phyloP scores from a whole-genome alignment of 768 basidiomycete genomes.

The Amanita rimosa region DNA sequence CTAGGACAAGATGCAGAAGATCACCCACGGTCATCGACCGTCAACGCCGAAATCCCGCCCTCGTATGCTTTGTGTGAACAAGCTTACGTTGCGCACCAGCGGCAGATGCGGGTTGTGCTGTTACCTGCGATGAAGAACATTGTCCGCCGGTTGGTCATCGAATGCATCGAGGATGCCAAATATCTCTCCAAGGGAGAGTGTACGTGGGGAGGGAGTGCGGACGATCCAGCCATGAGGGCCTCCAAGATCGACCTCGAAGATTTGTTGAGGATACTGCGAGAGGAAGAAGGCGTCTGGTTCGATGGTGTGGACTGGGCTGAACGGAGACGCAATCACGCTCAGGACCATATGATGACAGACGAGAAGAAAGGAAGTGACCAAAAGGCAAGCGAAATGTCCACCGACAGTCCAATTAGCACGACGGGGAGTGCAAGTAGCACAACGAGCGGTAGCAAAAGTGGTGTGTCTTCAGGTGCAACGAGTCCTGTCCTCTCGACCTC shows the following conservation, averaged over 20 bases:
- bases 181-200: not conserved
- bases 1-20: slow-evolving; percentile 10
- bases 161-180: slow-evolving; percentile 32
- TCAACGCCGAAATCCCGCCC: slow-evolving; percentile 45
- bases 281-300: slow-evolving; percentile 59
- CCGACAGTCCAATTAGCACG: slow-evolving; percentile 25
- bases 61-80: slow-evolving; percentile 54
- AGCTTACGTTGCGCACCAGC: slow-evolving; percentile 44
- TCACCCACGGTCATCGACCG: slow-evolving; percentile 39
- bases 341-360: slow-evolving; percentile 13
- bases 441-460: slow-evolving; percentile 18
- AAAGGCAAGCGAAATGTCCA: slow-evolving; percentile 32
- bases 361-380: slow-evolving; percentile 15
- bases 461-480: slow-evolving; percentile 39
- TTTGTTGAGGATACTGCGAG: slow-evolving; percentile 42
- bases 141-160: slow-evolving; percentile 53
- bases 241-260: slow-evolving; percentile 50
- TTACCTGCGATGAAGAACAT: slow-evolving; percentile 60
- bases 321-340: slow-evolving; percentile 28
- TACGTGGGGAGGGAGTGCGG: slow-evolving; percentile 3
- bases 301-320: slow-evolving; percentile 65
- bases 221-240: slow-evolving; percentile 46
- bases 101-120: slow-evolving; percentile 48
- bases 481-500: slow-evolving; percentile 68
- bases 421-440: slow-evolving; percentile 29